A percentile compares a stretch with the other conserved stretches of the same genome.
Evolutionary conservation across 345 rosid species (phyloP).

Genomic region (Salix dunnii): DNA sequence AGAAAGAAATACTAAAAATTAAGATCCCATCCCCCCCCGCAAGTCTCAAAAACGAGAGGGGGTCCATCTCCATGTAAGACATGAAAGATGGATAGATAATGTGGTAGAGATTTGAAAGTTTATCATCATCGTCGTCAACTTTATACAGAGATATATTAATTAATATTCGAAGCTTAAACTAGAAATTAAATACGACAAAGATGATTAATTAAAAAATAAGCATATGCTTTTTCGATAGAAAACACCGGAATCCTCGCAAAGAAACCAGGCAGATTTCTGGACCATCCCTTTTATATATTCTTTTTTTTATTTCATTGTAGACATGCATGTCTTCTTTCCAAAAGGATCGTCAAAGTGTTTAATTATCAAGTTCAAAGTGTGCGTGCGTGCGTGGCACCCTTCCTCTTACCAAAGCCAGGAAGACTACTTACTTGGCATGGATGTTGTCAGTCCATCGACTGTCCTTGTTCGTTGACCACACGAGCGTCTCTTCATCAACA

Average conservation of each 20-base stretch:
- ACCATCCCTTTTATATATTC: slow-evolving; percentile 17
- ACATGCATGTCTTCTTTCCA: too few relatives aligned
- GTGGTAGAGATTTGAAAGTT: not conserved
- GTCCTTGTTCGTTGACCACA: not conserved
- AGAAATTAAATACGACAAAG: not conserved
- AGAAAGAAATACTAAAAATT: not conserved
- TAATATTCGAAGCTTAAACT: too few relatives aligned
- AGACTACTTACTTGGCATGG: not conserved
- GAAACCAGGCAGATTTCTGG: slow-evolving; percentile 39
- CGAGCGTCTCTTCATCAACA: not conserved
- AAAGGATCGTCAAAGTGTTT: not conserved
- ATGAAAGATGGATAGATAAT: not conserved
- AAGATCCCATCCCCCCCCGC: not conserved
- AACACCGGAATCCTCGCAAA: slow-evolving; percentile 46
- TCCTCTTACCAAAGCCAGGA: not conserved
- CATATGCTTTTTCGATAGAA: not conserved
- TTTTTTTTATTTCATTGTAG: not conserved
- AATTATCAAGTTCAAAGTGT: not conserved
- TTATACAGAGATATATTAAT: too few relatives aligned
- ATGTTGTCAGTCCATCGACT: not conserved
- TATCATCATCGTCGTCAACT: not conserved
- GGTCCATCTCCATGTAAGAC: not conserved
- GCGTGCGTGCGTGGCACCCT: not conserved
- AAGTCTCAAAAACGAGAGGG: not conserved
- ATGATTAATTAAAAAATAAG: not conserved